Evolutionary conservation across 768 basidiomycete species (phyloP).

Genomic region (Rickenella mellea): DNA sequence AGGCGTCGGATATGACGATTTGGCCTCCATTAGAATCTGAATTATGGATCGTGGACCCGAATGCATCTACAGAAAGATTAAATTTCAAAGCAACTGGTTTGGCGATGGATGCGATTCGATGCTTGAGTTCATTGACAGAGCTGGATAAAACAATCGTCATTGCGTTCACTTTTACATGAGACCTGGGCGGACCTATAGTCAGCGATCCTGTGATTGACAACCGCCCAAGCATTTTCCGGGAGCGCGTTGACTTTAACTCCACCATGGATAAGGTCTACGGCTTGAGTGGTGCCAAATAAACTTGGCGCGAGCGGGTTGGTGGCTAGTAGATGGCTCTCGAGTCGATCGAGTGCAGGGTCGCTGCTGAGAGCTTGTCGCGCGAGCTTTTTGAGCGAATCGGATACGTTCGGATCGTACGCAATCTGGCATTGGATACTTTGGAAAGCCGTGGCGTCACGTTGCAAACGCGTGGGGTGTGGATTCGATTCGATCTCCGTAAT

Average conservation of each 20-base stretch:
- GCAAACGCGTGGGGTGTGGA: slow-evolving; percentile 19
- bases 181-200: slow-evolving; percentile 3
- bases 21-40: slow-evolving; percentile 30
- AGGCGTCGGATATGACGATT: slow-evolving; percentile 41
- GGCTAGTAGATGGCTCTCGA: slow-evolving; percentile 21
- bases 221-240: slow-evolving; percentile 21
- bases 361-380: slow-evolving; percentile 17
- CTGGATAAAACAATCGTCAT: slow-evolving; percentile 5
- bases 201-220: slow-evolving; percentile 14
- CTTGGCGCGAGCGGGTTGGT: slow-evolving; percentile 16
- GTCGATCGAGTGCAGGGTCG: slow-evolving; percentile 21
- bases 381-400: slow-evolving; percentile 17
- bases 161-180: too few species aligned
- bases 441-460: slow-evolving; percentile 23
- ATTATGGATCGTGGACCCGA: slow-evolving; percentile 31
- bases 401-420: slow-evolving; percentile 29
- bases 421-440: slow-evolving; percentile 31
- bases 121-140: slow-evolving; percentile 33
- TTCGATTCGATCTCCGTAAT: slow-evolving; percentile 27
- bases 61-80: slow-evolving; percentile 52
- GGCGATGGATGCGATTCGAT: slow-evolving; percentile 33
- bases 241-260: slow-evolving; percentile 35
- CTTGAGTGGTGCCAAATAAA: slow-evolving; percentile 30
- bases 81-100: slow-evolving; percentile 36
- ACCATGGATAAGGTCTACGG: slow-evolving; percentile 32